Evolutionary conservation across 1,139 yeast genomes (phyloP), one percentile per base, ranked within the genome.

Genomic region (Nakaseomyces glabratus): DNA sequence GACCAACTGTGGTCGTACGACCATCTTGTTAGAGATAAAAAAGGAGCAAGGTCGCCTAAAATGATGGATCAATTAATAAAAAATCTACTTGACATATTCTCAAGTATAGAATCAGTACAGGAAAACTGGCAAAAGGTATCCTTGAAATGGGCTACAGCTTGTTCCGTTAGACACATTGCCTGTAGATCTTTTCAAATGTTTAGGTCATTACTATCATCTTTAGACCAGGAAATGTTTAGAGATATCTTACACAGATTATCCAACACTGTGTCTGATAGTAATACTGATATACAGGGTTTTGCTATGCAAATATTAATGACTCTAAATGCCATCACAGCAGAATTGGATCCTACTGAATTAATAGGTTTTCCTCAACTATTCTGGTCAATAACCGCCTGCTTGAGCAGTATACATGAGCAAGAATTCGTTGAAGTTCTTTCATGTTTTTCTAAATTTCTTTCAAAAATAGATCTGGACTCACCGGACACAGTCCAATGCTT

Each of bases 291-390:
- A 33, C 98, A 90, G 59, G 96, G 96, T 1, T 93, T 93, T 60
- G 81, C 97, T 0, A 82, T 93, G 93, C 98, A 93, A 60, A 90
- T 90, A 38, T 63, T 93, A 43, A 88, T 88, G 96, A 90, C 98
- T 0, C 60, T 90, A 47, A 85, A 88, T 60, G 95, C 96, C 0
- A 76, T 86, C 12, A 81, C 93, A 1, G 93, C 94, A 0, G 93
- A 85, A 48, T 63, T 86, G 33, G 82, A 77, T 44, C 69, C 90
- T 4, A 84, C 73, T 29, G 81, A 82, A 44, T 62, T 90, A 42
- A 78, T 82, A 40, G 84, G 82, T 45, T 85, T 80, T 55, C 98
- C 98, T 0, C 97, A 88, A 54, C 61, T 90, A 25, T 93, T 90
- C 55, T 93, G 99, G 99, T 82, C 90, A 1, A 76, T 93, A 20